Conservation (phyloP, 495 filamentous ascomycete species). For the Trichoderma virens region DNA sequence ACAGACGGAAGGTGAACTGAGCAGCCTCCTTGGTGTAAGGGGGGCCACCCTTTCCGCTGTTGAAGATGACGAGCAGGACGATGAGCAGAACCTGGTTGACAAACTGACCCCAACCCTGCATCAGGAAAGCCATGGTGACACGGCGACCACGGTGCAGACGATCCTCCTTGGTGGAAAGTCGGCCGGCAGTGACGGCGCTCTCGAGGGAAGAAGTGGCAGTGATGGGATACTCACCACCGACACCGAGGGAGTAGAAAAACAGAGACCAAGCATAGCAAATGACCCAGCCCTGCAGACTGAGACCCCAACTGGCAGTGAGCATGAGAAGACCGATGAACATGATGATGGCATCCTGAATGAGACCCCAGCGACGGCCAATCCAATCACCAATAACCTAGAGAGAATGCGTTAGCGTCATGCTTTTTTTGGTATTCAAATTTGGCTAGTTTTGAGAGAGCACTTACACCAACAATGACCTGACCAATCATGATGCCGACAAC, state of each 20-base stretch:
- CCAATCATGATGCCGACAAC: conserved; percentile 84
- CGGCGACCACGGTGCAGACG: conserved; percentile 89
- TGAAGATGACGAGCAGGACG: conserved; percentile 70
- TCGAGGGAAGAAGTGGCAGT: conserved; percentile 95
- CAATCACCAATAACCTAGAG: conserved; percentile 44
- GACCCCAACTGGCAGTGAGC: conserved; percentile 80
- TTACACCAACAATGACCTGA: conserved; percentile 65
- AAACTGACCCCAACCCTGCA: conserved; percentile 96
- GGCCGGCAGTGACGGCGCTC: conserved; percentile 75
- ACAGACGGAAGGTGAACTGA: conserved; percentile 81
- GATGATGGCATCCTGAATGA: conserved; percentile 87
- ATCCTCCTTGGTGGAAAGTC: conserved; percentile 79
- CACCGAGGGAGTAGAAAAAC: conserved; percentile 83
- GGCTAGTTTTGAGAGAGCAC: conserved; percentile 7
- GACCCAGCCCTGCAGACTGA: conserved; percentile 78
- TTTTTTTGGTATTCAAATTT: conserved; percentile 24
- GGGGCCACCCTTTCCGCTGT: conserved; percentile 60
- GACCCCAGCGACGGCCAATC: conserved; percentile 81
- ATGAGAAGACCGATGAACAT: conserved; percentile 86
- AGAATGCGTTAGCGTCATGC: conserved; percentile 10
- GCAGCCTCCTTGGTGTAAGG: conserved; percentile 63
- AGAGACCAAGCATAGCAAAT: conserved; percentile 87
- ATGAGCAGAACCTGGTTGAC: conserved; percentile 83
- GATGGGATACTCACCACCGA: conserved; percentile 93
- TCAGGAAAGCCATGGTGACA: conserved; percentile 86